Base-by-base conservation (phyloP, 2,329 filamentous ascomycete species). In the Escovopsis sp. region DNA sequence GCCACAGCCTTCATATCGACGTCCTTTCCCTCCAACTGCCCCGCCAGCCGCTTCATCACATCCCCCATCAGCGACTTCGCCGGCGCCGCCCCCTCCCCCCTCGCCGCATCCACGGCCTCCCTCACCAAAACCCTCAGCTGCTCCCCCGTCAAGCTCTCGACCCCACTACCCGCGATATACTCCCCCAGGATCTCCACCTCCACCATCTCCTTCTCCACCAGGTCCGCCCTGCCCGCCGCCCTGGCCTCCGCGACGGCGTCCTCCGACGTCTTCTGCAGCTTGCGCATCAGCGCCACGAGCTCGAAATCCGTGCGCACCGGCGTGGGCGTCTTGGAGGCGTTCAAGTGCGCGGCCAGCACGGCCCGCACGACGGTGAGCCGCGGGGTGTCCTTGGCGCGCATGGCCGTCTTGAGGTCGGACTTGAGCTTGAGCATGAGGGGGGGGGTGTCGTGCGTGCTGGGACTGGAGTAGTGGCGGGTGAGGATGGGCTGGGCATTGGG, bases 271-370 rank as follows among this genome's bases (percentile, higher is more conserved):
- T 68, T 66, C 16, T 70, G 67, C 35, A 74, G 69, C 56, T 76
- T 79, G 43, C 72, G 68, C 37, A 90, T 66, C 33, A 87, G 62
- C 7, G 65, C 60, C 19, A 85, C 70, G 37, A 88, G 65, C 48
- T 80, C 72, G 43, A 70, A 66, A 54, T 88, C 80, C 16, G 73
- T 81, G 36, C 61, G 63, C 49, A 87, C 72, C n/a, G 82, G 81
- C 27, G 61, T 63, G 27, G 66, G 51, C 12, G 79, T 84, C 58
- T 87, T 87, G 52, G 75, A 78, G 25, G 79, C 76, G 56, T 86
- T 87, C 46, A 77, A 75, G 41, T 79, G 74, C 42, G 79, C 70
- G 23, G 79, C 66, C 43, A 87, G 67, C 41, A 87, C 60, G 28
- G 66, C 56, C 45, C 82, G 78, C 33, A 88, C 66, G 27, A 83